Percentiles rank a stretch among this genome's conserved stretches.
phyloP scores from a whole-genome alignment of 2,329 filamentous ascomycete genomes.

The Curvularia spicifera region DNA sequence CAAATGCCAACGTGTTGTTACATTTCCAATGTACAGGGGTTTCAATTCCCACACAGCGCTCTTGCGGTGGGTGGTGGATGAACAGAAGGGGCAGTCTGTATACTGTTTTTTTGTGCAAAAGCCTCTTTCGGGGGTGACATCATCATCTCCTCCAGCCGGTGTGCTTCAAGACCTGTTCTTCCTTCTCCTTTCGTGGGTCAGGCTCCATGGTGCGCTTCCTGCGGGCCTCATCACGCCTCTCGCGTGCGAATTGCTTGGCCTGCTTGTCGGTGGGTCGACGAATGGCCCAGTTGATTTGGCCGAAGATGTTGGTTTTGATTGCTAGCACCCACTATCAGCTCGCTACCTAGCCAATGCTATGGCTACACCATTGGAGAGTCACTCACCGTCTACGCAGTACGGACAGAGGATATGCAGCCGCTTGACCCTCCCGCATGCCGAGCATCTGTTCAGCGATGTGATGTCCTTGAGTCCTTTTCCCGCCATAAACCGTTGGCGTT shows the following conservation, averaged over 20 bases:
- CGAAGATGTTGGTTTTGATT: conserved; percentile 47
- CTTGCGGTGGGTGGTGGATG: neutral
- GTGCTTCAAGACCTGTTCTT: conserved; percentile 37
- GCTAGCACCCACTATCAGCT: conserved; percentile 28
- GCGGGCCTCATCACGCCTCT: conserved; percentile 25
- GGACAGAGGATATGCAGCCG: conserved; percentile 88
- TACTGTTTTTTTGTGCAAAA: neutral
- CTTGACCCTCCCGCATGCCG: conserved; percentile 86
- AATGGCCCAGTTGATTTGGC: conserved; percentile 35
- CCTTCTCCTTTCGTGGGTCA: conserved; percentile 37
- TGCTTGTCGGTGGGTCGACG: conserved; percentile 39
- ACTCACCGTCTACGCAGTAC: conserved; percentile 81
- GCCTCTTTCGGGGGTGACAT: neutral
- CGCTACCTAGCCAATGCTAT: neutral
- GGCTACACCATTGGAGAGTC: rapidly evolving
- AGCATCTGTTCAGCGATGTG: conserved; percentile 84
- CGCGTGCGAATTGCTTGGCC: conserved; percentile 35
- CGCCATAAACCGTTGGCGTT: conserved; percentile 89
- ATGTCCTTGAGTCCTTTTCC: conserved; percentile 95
- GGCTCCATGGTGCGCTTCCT: conserved; percentile 25
- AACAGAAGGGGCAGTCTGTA: neutral
- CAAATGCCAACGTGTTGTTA: conserved; percentile 23
- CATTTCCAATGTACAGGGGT: conserved; percentile 15
- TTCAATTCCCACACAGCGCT: conserved; percentile 3
- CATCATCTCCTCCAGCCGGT: conserved; percentile 36